phyloP scores from a whole-genome alignment of 768 basidiomycete genomes.

The Fibroporia radiculosa region DNA sequence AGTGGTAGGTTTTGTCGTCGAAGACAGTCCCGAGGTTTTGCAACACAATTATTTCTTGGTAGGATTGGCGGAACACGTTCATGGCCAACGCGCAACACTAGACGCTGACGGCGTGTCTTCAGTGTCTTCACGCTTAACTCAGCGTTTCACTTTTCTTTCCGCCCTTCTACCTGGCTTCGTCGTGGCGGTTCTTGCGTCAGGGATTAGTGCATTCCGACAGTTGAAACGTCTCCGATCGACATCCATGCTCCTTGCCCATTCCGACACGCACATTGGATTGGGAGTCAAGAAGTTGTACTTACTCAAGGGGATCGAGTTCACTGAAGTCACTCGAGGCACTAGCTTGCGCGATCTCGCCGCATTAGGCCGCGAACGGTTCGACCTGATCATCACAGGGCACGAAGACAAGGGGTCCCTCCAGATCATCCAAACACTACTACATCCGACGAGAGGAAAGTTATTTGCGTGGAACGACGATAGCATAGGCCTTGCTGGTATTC shows the following conservation, averaged over 20 bases:
- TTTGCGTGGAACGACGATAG: conserved; percentile 11
- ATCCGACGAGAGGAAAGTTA: conserved; percentile 1
- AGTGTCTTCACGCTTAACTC: too few relatives aligned
- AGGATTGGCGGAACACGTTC: background rate
- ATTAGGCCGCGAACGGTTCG: background rate
- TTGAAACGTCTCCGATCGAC: background rate
- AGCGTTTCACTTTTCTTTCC: too few relatives aligned
- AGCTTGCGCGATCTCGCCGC: background rate
- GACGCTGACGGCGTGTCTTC: too few relatives aligned
- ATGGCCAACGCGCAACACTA: background rate
- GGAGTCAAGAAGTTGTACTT: background rate
- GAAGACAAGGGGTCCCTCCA: background rate
- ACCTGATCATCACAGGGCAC: conserved; percentile 9
- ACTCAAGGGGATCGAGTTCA: background rate
- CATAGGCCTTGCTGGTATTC: conserved; percentile 1
- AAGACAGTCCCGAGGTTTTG: background rate
- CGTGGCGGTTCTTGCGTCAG: conserved; percentile 1
- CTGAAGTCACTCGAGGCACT: background rate
- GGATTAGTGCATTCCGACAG: background rate
- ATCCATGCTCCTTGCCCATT: conserved; percentile 3
- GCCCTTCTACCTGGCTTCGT: background rate
- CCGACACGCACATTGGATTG: background rate
- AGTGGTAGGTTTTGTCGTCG: too few relatives aligned
- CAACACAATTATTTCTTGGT: background rate
- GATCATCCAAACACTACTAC: background rate